Conservation (phyloP, 768 basidiomycete species). For the Tylopilus subfusipes region DNA sequence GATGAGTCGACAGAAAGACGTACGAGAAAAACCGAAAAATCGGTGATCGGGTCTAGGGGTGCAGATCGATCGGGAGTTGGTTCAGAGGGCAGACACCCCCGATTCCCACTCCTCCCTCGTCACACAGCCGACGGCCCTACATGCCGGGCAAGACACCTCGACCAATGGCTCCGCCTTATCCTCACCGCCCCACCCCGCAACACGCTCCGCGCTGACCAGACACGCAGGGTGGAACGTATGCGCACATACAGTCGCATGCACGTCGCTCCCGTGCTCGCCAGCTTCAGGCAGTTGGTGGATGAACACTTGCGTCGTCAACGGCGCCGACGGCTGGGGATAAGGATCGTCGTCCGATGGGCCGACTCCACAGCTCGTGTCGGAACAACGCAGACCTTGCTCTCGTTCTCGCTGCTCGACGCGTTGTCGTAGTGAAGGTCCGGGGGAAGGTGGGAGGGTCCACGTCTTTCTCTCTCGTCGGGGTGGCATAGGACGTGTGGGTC, state of each 20-base stretch:
- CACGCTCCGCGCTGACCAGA: constrained; percentile 64
- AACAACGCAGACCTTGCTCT: constrained; percentile 69
- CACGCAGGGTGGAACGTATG: constrained; percentile 75
- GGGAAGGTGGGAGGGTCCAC: constrained; percentile 62
- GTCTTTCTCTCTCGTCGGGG: constrained; percentile 37
- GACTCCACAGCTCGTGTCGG: constrained; percentile 67
- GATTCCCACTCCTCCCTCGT: constrained; percentile 59
- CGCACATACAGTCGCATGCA: constrained; percentile 40
- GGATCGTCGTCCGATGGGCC: constrained; percentile 77
- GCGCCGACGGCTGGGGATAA: constrained; percentile 29
- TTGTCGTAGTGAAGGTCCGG: constrained; percentile 69
- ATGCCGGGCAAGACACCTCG: constrained; percentile 74
- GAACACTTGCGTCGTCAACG: constrained; percentile 17
- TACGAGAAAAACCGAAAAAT: neutral
- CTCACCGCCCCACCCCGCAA: constrained; percentile 57
- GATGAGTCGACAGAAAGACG: neutral
- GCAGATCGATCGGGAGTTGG: too few relatives aligned
- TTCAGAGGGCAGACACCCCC: constrained; percentile 36
- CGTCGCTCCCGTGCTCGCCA: constrained; percentile 14
- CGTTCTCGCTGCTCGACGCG: constrained; percentile 70
- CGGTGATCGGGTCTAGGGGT: neutral
- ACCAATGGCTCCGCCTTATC: constrained; percentile 41
- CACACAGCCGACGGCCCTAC: constrained; percentile 60
- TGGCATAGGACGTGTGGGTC: constrained; percentile 23
- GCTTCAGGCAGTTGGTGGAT: constrained; percentile 20